These are phyloP conservation scores for Zalaria sp. DNA, from an alignment of 2,329 filamentous ascomycete species.

Conservation along the genomic window DNA sequence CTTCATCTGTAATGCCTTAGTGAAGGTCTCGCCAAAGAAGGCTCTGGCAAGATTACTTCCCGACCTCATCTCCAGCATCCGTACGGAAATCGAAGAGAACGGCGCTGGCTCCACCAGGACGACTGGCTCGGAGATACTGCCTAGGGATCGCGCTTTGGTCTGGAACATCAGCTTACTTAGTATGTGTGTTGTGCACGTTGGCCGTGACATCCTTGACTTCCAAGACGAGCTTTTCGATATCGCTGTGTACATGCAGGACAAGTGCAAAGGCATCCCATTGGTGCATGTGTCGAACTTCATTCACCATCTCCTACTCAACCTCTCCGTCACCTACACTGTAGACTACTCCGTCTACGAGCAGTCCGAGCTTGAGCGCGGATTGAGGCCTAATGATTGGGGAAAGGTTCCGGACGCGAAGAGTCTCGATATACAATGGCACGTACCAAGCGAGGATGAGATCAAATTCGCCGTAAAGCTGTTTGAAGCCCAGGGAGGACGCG, in stretches of 20 bases:
- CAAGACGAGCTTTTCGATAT: conserved; percentile 82
- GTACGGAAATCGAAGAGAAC: conserved; percentile 93
- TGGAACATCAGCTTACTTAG: conserved; percentile 97
- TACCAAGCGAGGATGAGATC: conserved; percentile 65
- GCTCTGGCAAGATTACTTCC: conserved; percentile 82
- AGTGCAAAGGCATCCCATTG: conserved; percentile 83
- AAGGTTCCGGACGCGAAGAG: conserved; percentile 58
- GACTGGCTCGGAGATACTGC: conserved; percentile 83
- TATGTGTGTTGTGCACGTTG: conserved; percentile 96
- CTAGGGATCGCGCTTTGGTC: conserved; percentile 79
- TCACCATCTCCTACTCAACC: conserved; percentile 85
- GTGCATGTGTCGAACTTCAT: conserved; percentile 97
- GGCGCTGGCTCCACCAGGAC: conserved; percentile 89
- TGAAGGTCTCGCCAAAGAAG: conserved; percentile 91
- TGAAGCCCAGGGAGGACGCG: conserved; percentile 64
- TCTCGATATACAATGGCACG: conserved; percentile 82
- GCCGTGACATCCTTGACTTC: conserved; percentile 76
- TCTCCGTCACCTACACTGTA: conserved; percentile 86
- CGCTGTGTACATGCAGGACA: conserved; percentile 90
- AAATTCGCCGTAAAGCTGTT: conserved; percentile 84
- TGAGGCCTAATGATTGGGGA: conserved; percentile 75
- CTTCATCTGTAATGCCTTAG: conserved; percentile 91
- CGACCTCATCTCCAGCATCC: conserved; percentile 79
- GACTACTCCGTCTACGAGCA: conserved; percentile 82
- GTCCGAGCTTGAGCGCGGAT: conserved; percentile 52